Percentiles rank a stretch among this genome's conserved stretches.
phyloP scores from a whole-genome alignment of 352 stramenopile species.

The Globisporangium mamillatum region DNA sequence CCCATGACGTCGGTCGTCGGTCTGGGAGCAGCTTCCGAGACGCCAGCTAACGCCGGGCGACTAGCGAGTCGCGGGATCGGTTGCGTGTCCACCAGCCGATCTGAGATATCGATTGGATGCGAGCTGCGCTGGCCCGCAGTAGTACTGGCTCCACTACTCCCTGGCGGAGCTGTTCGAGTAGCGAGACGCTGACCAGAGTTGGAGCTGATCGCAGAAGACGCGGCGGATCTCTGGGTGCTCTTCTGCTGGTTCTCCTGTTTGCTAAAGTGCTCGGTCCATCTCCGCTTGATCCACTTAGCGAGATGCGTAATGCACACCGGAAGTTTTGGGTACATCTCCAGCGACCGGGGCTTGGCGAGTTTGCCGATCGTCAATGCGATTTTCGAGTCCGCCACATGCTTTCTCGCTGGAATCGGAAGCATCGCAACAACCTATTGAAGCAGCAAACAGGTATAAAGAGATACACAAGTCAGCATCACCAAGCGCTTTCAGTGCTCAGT shows the following conservation, averaged over 20 bases:
- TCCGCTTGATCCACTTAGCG: constrained; percentile 71
- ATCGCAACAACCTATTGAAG: constrained; percentile 59
- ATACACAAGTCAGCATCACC: background rate
- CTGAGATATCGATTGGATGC: constrained; percentile 13
- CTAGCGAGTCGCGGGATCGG: constrained; percentile 26
- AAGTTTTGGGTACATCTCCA: constrained; percentile 28
- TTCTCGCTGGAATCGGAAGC: constrained; percentile 52
- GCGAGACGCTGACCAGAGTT: constrained; percentile 17
- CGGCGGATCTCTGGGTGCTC: background rate
- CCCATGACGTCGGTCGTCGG: constrained; percentile 10
- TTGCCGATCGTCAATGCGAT: constrained; percentile 66
- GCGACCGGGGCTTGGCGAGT: constrained; percentile 40
- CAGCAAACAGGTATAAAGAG: background rate
- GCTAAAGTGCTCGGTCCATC: constrained; percentile 58
- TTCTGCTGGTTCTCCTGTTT: constrained; percentile 13
- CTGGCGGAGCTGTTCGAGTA: constrained; percentile 14
- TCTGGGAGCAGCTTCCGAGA: background rate
- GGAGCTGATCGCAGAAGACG: background rate
- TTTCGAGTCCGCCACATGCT: constrained; percentile 51
- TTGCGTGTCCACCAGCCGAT: constrained; percentile 23
- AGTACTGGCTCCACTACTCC: background rate
- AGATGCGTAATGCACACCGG: constrained; percentile 45
- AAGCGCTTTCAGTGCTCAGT: background rate
- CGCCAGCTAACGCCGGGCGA: constrained; percentile 9
- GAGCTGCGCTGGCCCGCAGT: background rate